Base-by-base conservation (phyloP, 2,329 filamentous ascomycete species). In the Zymoseptoria tritici region DNA sequence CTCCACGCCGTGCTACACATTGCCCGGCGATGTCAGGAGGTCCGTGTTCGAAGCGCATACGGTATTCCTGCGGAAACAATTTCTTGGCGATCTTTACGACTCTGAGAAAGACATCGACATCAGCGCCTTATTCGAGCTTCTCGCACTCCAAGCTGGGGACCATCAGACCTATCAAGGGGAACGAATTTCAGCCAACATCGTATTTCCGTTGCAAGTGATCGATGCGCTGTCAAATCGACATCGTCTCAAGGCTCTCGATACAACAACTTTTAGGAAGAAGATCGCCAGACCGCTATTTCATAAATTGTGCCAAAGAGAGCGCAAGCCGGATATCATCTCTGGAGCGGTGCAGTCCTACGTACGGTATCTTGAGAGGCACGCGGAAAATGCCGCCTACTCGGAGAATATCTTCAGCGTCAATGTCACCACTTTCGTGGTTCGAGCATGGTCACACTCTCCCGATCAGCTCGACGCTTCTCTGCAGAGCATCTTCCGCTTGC, bases 161-260 rank as follows among this genome's bases (percentile, higher is more conserved):
- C 20, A 22, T 3, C 20, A 29, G 9, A 13, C 9, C 11, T 57
- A 55, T n/a, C 49, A 52, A 9, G 54, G 50, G 26, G 51, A 46
- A 46, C 36, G 36, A 7, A 16, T 46, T n/a, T 31, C 59, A 7
- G 49, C 53, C 22, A 59, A 63, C 49, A 46, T 53, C 6, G 50
- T 53, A 5, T 63, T 63, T 31, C 46, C 55, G 13, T 50, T 63
- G 20, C 21, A 52, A 51, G 42, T 55, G 20, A 31, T 63, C 26
- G 19, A 55, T 20, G 20, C 26, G 2, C 24, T 63, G 1, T 59
- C 54, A 24, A 16, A 53, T 3, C 54, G 60, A 31, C 20, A 8
- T 9, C n/a, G 9, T 8, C 19, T 54, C 16, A 19, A 52, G 9
- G n/a, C 24, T 4, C 6, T 51, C 36, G 46, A 55, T 24, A 21